These are phyloP conservation scores for Vigna reflexopilosa DNA, from an alignment of 306 rosid species.

Conservation along the genomic window DNA sequence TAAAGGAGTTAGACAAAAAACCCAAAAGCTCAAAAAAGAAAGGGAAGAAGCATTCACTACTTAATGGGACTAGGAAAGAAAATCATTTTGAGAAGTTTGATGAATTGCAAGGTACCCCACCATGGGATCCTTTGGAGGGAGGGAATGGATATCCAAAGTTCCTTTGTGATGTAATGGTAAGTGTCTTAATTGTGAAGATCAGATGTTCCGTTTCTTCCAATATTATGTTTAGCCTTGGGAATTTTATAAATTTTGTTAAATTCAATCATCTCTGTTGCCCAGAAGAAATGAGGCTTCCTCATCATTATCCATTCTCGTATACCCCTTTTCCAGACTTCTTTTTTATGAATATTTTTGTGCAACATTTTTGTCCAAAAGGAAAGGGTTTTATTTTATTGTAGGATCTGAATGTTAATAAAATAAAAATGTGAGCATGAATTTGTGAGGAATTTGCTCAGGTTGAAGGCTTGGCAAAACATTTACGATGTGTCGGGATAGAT, in stretches of 20 bases:
- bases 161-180: slow-evolving; percentile 94
- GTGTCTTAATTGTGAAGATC: slow-evolving; percentile 38
- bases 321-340: slow-evolving; percentile 5
- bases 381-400: slow-evolving; percentile 28
- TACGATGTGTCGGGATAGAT: slow-evolving; percentile 92
- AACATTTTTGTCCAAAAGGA: slow-evolving; percentile 16
- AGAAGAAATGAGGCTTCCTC: slow-evolving; percentile 10
- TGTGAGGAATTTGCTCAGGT: slow-evolving; percentile 63
- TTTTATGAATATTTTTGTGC: slow-evolving; percentile 29
- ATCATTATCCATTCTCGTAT: slow-evolving; percentile 26
- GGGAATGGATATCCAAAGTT: slow-evolving; percentile 88
- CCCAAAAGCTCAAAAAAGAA: slow-evolving; percentile 66
- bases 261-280: slow-evolving; percentile 7
- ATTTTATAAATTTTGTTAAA: slow-evolving; percentile 39
- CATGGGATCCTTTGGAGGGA: slow-evolving; percentile 76
- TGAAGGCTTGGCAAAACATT: slow-evolving; percentile 96
- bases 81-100: slow-evolving; percentile 57
- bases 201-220: slow-evolving; percentile 24
- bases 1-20: slow-evolving; percentile 71
- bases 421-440: slow-evolving; percentile 37
- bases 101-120: slow-evolving; percentile 72
- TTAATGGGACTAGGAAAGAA: slow-evolving; percentile 51
- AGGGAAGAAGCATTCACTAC: slow-evolving; percentile 58
- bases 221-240: slow-evolving; percentile 7
- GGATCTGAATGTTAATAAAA: slow-evolving; percentile 35